Evolutionary conservation across 805 yeast genomes (phyloP), one percentile per base, ranked within the genome.

Genomic region (Nakazawaea pomicola): DNA sequence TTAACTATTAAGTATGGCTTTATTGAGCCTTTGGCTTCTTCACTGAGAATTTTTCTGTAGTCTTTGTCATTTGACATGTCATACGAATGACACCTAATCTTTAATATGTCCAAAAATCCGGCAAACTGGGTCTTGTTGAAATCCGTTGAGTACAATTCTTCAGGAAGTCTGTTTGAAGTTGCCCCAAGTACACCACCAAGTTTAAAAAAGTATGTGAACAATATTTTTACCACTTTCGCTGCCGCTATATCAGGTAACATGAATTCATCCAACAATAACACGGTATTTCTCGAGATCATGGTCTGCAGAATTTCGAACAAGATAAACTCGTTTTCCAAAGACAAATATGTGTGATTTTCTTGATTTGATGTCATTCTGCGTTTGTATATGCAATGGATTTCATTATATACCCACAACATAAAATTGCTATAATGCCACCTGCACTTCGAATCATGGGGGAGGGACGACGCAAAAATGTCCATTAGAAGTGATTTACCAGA

Each of bases 241-340:
- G 84, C 72, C 0, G 88, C 85, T 28, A 83, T 68, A 53, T 83
- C 90, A 0, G 90, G 90, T 23, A 83, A 54, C 83, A 81, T 80
- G 60, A 83, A 83, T 55, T 83, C 90, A 55, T 83, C 90, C 30
- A 83, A 58, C 57, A 82, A 65, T 45, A 83, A 57, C 11, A 83
- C 64, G 1, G 86, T 78, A 51, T 71, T 76, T 45, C 67, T 68
- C 11, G 62, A 57, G 23, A 82, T 71, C 78, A 83, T 67, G 38
- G 70, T 78, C 38, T 77, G 75, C 5, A 89, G 88, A 17, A 83
- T 65, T 53, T 82, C 86, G 50, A 78, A 76, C 20, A 83, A 53
- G 17, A 80, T 68, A 45, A 78, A 76, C 51, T 83, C 89, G 46
- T 80, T 76, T 45, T 78, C 83, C 57, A 72, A 57, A 11, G 65